A percentile compares a stretch with the other conserved stretches of the same genome.
These are phyloP conservation scores for Medicago ruthenica DNA, from an alignment of 306 rosid species.

Conservation along the genomic window DNA sequence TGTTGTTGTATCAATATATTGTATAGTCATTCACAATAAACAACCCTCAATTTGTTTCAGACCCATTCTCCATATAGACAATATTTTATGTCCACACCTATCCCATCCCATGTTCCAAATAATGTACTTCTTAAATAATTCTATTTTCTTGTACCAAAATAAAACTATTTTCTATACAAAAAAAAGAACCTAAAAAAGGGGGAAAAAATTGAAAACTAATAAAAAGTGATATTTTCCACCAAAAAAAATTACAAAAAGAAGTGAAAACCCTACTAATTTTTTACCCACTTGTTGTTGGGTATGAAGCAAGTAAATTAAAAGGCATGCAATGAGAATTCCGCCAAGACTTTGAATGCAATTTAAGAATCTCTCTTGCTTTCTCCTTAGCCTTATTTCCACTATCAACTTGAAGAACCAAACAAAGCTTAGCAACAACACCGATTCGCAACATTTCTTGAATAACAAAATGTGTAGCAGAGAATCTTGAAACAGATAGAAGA, in stretches of 20 bases:
- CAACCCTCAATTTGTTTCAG: not conserved
- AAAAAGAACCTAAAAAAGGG: too few relatives aligned
- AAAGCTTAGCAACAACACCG: slow-evolving; percentile 78
- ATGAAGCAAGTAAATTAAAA: slow-evolving; percentile 50
- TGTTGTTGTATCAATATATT: not conserved
- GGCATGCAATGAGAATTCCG: slow-evolving; percentile 72
- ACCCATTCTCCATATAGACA: too few relatives aligned
- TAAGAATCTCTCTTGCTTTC: slow-evolving; percentile 75
- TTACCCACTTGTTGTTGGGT: slow-evolving; percentile 34
- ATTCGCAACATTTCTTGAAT: slow-evolving; percentile 73
- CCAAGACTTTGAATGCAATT: slow-evolving; percentile 67
- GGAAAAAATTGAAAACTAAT: too few relatives aligned
- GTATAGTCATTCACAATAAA: not conserved
- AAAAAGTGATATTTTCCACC: too few relatives aligned
- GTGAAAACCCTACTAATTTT: not conserved
- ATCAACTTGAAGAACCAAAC: slow-evolving; percentile 73
- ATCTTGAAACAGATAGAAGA: slow-evolving; percentile 53
- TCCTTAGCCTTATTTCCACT: slow-evolving; percentile 76
- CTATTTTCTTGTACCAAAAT: not conserved
- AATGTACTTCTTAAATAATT: not conserved
- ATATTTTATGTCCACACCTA: too few relatives aligned
- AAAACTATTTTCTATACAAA: too few relatives aligned
- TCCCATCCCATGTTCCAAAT: too few relatives aligned
- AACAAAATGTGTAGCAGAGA: slow-evolving; percentile 55
- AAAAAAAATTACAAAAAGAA: not conserved